Conservation (phyloP, 345 rosid species). For the Capsella bursapastoris region DNA sequence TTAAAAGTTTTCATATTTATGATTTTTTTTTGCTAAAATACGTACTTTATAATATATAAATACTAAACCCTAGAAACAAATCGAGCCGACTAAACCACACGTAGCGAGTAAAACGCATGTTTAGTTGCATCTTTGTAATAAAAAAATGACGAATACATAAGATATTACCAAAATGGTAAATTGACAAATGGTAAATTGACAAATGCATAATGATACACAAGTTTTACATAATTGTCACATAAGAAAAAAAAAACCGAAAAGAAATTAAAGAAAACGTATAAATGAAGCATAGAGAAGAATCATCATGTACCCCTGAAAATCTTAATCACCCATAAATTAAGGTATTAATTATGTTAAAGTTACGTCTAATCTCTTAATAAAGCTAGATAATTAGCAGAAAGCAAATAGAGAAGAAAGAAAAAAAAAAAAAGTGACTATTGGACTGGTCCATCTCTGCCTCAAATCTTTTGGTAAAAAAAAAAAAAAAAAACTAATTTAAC, state of each 20-base stretch:
- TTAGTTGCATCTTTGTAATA: no score
- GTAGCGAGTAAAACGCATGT: no score
- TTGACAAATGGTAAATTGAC: no score
- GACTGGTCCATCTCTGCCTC: slow-evolving; percentile 29
- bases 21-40: no score
- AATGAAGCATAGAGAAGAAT: slow-evolving; percentile 10
- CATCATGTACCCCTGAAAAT: slow-evolving; percentile 11
- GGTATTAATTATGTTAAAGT: slow-evolving; percentile 7
- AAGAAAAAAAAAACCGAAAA: not conserved
- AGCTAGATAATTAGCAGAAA: slow-evolving; percentile 37
- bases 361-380: slow-evolving; percentile 27
- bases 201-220: no score
- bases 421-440: slow-evolving; percentile 14
- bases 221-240: not conserved
- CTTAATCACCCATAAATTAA: slow-evolving; percentile 32
- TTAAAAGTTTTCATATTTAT: no score
- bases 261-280: not conserved
- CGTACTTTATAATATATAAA: no score
- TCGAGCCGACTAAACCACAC: no score
- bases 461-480: slow-evolving; percentile 3
- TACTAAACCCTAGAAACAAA: no score
- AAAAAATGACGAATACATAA: no score
- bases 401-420: not conserved
- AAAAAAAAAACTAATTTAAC: slow-evolving; percentile 3
- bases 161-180: no score